Evolutionary conservation across 768 basidiomycete genomes (phyloP), one percentile per base, ranked within the genome.

Genomic region (Suillus tomentosus): DNA sequence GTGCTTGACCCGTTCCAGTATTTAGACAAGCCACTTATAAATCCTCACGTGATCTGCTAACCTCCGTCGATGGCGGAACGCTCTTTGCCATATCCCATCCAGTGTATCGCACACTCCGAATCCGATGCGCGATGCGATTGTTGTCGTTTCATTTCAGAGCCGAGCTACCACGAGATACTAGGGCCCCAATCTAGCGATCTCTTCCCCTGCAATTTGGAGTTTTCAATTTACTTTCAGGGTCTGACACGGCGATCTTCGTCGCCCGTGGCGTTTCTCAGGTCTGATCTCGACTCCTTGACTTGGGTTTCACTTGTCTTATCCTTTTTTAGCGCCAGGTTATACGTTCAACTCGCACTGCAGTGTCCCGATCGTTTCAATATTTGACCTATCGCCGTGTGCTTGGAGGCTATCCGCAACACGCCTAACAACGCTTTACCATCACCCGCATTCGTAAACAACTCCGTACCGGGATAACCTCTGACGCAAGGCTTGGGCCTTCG

Each of bases 311-410:
- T 62, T 61, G 65, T 60, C 65, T 37, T 64, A 60, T 62, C 68
- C 72, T 37, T 66, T 70, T 71, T 71, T 73, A 72, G 74, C 65
- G 45, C 63, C 66, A 63, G 68, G 56, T 66, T 61, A 40, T 66
- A 63, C 67, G 65, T 67, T 68, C 61, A 65, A 64, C 59, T 65
- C 63, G 66, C 70, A 66, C 67, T 67, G 74, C 74, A 63, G 74
- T 77, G 75, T 74, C 68, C 74, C 64, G 67, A 69, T 70, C 74
- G 74, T 77, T 76, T 76, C 76, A 77, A 74, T 66, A n/a, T 63
- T 57, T 61, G 66, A 31, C 68, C 68, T 69, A 76, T 74, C 72
- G 71, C 74, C 74, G 72, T 71, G 67, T n/a, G 67, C 74, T 47
- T 70, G 9, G 73, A 56, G 73, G 74, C 74, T 77, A 74, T 75